These are phyloP conservation scores for Fraxinus baroniana DNA, from an alignment of 305 asterid species.

Conservation along the genomic window DNA sequence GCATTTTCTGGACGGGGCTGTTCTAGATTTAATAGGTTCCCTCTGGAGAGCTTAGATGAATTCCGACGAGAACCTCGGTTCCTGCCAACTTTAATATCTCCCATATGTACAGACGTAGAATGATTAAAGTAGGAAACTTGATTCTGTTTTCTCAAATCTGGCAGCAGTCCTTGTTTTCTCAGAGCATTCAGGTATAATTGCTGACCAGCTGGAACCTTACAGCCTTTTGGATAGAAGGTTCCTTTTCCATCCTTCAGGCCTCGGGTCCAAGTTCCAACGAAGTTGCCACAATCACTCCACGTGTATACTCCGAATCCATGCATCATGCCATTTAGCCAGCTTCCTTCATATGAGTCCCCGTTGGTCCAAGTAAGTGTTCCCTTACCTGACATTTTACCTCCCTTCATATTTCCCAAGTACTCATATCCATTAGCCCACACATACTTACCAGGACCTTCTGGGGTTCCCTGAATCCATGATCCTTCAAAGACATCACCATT, in stretches of 20 bases:
- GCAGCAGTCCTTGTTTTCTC: slow-evolving; percentile 81
- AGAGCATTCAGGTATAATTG: slow-evolving; percentile 74
- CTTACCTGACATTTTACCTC: slow-evolving; percentile 84
- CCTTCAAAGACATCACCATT: slow-evolving; percentile 84
- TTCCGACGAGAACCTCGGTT: slow-evolving; percentile 38
- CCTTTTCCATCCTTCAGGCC: slow-evolving; percentile 97
- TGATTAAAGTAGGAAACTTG: slow-evolving; percentile 75
- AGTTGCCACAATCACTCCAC: slow-evolving; percentile 81
- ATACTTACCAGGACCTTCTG: slow-evolving; percentile 97
- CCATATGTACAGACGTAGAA: slow-evolving; percentile 53
- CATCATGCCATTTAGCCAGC: slow-evolving; percentile 80
- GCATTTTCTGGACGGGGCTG: slow-evolving; percentile 51
- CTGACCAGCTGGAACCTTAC: slow-evolving; percentile 58
- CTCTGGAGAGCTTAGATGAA: slow-evolving; percentile 48
- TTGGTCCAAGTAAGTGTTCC: slow-evolving; percentile 89
- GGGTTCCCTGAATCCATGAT: slow-evolving; percentile 87
- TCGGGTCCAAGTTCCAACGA: slow-evolving; percentile 90
- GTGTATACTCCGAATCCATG: slow-evolving; percentile 91
- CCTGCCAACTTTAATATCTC: slow-evolving; percentile 49
- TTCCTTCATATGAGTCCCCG: slow-evolving; percentile 84
- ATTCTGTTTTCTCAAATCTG: slow-evolving; percentile 67
- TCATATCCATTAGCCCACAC: slow-evolving; percentile 81
- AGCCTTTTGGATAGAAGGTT: slow-evolving; percentile 81
- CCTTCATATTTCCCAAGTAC: slow-evolving; percentile 82
- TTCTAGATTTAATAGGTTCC: slow-evolving; percentile 50